These are phyloP conservation scores for Psilocybe cubensis DNA, from an alignment of 768 basidiomycete genomes.

Conservation along the genomic window DNA sequence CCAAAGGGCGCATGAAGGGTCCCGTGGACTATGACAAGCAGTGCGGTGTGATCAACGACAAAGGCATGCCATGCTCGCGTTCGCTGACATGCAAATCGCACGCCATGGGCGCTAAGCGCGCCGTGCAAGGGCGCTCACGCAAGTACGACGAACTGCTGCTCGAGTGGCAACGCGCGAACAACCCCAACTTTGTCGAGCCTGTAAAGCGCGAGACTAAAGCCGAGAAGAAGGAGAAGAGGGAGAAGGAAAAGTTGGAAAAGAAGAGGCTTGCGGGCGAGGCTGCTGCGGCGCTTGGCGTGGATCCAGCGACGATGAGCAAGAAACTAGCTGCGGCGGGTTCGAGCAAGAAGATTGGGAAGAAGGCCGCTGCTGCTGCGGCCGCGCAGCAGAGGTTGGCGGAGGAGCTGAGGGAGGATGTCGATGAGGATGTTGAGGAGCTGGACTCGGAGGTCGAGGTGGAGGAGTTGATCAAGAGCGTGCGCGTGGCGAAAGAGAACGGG, in stretches of 20 bases:
- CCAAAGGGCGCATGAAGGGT: slow-evolving; percentile 80
- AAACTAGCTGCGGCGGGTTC: slow-evolving; percentile 46
- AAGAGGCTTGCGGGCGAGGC: slow-evolving; percentile 73
- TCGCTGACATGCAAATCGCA: slow-evolving; percentile 98
- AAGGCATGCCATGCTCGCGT: slow-evolving; percentile 88
- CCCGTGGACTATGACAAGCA: slow-evolving; percentile 91
- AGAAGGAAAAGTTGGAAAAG: slow-evolving; percentile 83
- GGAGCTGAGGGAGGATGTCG: slow-evolving; percentile 56
- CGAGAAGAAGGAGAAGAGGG: slow-evolving; percentile 85
- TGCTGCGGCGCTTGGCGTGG: slow-evolving; percentile 60
- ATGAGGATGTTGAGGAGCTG: slow-evolving; percentile 76
- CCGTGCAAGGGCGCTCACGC: slow-evolving; percentile 84
- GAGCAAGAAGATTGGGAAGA: slow-evolving; percentile 69
- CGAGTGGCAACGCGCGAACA: slow-evolving; percentile 89
- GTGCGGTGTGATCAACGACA: slow-evolving; percentile 98
- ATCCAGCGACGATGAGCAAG: slow-evolving; percentile 41
- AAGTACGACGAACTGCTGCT: slow-evolving; percentile 85
- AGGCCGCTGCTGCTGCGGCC: slow-evolving; percentile 54
- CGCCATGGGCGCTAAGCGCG: slow-evolving; percentile 94
- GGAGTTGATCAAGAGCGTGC: slow-evolving; percentile 65
- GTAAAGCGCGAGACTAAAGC: slow-evolving; percentile 86
- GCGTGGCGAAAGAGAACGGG: slow-evolving; percentile 57
- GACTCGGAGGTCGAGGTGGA: slow-evolving; percentile 90
- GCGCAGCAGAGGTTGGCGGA: slow-evolving; percentile 53
- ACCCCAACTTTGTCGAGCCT: slow-evolving; percentile 88